Evolutionary conservation across 1,139 yeast genomes (phyloP), one percentile per base, ranked within the genome.

Genomic region (Yamadazyma aaseri): DNA sequence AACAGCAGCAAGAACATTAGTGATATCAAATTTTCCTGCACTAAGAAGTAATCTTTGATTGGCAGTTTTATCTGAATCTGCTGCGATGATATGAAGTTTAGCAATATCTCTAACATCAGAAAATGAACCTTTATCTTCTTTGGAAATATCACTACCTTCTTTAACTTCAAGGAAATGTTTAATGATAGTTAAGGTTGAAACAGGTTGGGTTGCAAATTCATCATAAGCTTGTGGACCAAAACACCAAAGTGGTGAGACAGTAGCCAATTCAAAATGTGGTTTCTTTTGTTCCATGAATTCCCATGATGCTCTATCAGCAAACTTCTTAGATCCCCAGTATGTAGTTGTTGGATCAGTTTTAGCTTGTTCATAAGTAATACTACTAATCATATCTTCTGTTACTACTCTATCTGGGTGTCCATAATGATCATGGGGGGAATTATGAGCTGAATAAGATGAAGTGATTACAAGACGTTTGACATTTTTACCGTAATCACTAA

Each of bases 191-290:
- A n/a, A n/a, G 11, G 36, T 33, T 5, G 44, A 40, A 20, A 36
- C 32, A 21, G 24, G 10, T 10, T 17, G 25, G 4, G 20, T 9
- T 2, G 32, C 29, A 5, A 29, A 18, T 28, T 50, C 57, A 20
- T 42, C 42, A 32, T 52, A 60, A 1, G 67, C 61, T 41, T 66
- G 72, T 0, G 73, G 71, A 1, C 73, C 73, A 42, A 65, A 62
- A 3, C 72, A 75, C 44, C 57, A 71, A 14, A 63, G 63, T 15
- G 81, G 81, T 35, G 65, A 64, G 6, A 76, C 63, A 1, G 71
- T 58, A 6, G 71, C 50, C 17, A 77, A 44, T 4, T 52, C 51
- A 44, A 75, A 77, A 12, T 50, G 51, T 7, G 75, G 71, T 4
- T 58, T 58, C 24, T 59, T 49, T 10, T 36, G 35, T 26, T 45